A percentile compares a stretch with the other conserved stretches of the same genome.
Evolutionary conservation across 2,329 filamentous ascomycete genomes (phyloP).

Genomic region (Colletotrichum graminicola): DNA sequence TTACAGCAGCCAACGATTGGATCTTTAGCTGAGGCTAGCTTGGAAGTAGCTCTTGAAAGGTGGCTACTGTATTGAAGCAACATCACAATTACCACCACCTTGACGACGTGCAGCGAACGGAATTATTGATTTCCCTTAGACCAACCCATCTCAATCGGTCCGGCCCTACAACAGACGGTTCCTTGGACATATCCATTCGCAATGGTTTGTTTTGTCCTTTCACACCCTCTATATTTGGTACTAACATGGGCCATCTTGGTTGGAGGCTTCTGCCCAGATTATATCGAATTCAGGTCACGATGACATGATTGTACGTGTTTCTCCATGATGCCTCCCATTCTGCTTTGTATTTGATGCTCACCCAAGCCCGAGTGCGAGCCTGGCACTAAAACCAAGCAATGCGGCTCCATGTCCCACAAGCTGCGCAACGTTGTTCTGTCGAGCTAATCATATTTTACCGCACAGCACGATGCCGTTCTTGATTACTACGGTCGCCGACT

Average conservation of each 20-base stretch:
- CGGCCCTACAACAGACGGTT: background rate
- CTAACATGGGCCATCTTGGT: conserved; percentile 13
- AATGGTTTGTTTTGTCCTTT: conserved; percentile 15
- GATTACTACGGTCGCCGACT: conserved; percentile 98
- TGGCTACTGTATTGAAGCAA: conserved; percentile 10
- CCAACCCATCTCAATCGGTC: background rate
- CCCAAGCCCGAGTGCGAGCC: background rate
- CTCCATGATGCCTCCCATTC: background rate
- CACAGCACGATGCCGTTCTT: conserved; percentile 93
- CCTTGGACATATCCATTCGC: background rate
- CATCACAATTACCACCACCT: background rate
- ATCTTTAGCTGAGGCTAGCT: conserved; percentile 16
- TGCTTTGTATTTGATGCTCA: background rate
- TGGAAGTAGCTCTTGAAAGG: conserved; percentile 12
- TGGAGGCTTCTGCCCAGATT: conserved; percentile 54
- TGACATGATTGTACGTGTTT: conserved; percentile 95
- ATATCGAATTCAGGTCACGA: conserved; percentile 76
- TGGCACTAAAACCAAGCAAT: background rate
- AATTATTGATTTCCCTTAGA: background rate
- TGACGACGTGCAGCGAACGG: background rate
- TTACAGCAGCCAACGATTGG: background rate
- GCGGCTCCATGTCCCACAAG: background rate
- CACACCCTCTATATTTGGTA: background rate
- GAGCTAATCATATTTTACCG: background rate
- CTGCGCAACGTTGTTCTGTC: background rate